These are phyloP conservation scores for Rosellinia necatrix DNA, from an alignment of 2,329 filamentous ascomycete genomes.

Conservation along the genomic window DNA sequence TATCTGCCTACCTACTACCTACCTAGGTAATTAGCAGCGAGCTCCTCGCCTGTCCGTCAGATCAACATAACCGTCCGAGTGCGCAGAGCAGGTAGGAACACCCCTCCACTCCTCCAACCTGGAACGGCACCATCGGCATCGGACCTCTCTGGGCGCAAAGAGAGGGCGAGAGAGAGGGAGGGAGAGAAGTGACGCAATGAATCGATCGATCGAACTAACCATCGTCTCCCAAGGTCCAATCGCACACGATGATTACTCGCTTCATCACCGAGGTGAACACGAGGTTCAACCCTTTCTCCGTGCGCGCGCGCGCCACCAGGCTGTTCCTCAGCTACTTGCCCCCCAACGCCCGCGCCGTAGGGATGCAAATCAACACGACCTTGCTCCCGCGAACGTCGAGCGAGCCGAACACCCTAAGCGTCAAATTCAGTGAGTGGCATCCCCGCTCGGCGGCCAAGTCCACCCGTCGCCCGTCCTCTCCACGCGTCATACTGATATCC, in stretches of 20 bases:
- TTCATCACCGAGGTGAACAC: constrained; percentile 87
- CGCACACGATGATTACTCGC: constrained; percentile 72
- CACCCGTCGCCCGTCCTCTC: neutral
- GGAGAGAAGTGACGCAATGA: too few species aligned
- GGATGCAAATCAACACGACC: constrained; percentile 78
- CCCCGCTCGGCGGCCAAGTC: neutral
- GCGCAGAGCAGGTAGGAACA: neutral
- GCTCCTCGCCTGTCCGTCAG: neutral
- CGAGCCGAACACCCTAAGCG: constrained; percentile 68
- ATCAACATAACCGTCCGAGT: constrained; percentile 1
- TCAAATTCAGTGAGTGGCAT: constrained; percentile 80
- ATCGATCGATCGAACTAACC: too few species aligned
- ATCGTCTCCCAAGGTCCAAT: too few species aligned
- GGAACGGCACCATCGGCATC: neutral
- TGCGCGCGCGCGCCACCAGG: constrained; percentile 78
- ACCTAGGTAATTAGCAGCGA: neutral
- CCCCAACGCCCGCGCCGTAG: constrained; percentile 71
- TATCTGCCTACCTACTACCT: neutral
- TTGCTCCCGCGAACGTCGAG: constrained; percentile 73
- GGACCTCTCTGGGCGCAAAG: too few species aligned
- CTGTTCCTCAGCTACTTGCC: constrained; percentile 87
- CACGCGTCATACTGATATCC: constrained; percentile 6
- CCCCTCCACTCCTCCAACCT: neutral
- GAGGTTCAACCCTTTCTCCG: constrained; percentile 90
- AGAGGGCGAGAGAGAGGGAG: too few species aligned